These are phyloP conservation scores for Calonectria naviculata DNA, from an alignment of 2,329 filamentous ascomycete genomes.

Conservation along the genomic window DNA sequence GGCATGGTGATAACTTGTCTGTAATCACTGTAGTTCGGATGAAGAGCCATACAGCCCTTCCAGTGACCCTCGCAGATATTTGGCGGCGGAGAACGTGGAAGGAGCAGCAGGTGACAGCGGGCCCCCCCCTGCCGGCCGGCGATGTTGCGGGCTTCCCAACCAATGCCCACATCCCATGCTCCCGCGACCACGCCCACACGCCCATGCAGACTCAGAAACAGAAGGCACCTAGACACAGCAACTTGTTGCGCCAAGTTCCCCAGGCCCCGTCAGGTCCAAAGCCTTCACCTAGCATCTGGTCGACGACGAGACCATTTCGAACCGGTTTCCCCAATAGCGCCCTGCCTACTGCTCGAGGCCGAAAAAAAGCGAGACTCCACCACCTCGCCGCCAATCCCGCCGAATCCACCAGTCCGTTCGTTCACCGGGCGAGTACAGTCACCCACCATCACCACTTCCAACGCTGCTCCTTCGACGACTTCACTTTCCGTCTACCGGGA, in stretches of 20 bases:
- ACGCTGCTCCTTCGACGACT: slow-evolving; percentile 9
- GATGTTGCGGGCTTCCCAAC: slow-evolving; percentile 5
- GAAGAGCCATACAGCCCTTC: slow-evolving; percentile 1
- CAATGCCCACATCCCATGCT: slow-evolving; percentile 10
- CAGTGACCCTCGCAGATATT: background rate
- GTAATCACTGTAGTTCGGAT: background rate
- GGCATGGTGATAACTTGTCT: background rate
- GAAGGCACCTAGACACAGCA: background rate
- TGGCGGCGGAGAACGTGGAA: slow-evolving; percentile 6
- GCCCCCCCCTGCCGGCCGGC: background rate
- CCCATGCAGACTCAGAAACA: background rate
- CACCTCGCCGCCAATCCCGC: slow-evolving; percentile 21
- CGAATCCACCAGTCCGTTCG: slow-evolving; percentile 10
- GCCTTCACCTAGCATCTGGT: background rate
- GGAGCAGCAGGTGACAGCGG: slow-evolving; percentile 14
- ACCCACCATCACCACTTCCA: slow-evolving; percentile 20
- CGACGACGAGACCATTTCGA: background rate
- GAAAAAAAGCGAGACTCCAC: slow-evolving; percentile 20
- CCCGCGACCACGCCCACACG: slow-evolving; percentile 3
- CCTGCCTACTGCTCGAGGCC: background rate
- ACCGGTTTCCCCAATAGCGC: background rate
- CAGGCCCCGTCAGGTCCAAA: background rate
- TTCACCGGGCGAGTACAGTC: slow-evolving; percentile 16
- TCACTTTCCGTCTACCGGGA: slow-evolving; percentile 7
- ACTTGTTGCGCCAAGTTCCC: slow-evolving; percentile 3